Conservation (phyloP, 2,329 filamentous ascomycete species). For the Ophiostoma sp. region DNA sequence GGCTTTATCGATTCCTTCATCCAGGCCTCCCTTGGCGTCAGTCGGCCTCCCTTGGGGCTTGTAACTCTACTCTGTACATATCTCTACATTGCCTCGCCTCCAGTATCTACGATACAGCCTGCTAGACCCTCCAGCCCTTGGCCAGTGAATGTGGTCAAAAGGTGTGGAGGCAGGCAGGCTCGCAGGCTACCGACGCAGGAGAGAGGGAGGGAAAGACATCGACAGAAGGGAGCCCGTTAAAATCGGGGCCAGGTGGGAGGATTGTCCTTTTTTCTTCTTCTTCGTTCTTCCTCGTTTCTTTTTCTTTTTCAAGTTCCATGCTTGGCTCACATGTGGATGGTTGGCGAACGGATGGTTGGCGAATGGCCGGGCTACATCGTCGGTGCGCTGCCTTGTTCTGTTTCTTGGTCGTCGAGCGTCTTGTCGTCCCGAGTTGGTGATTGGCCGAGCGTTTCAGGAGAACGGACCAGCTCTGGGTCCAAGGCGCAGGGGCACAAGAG, state of each 20-base stretch:
- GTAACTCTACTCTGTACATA: not conserved
- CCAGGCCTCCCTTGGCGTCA: constrained; percentile 2
- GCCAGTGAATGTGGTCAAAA: not conserved
- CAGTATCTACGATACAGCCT: too few relatives aligned
- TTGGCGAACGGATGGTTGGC: not conserved
- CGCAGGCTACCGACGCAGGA: constrained; percentile 1
- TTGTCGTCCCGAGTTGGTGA: constrained; percentile 16
- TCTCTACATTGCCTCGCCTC: not conserved
- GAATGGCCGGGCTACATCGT: not conserved
- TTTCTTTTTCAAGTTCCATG: not conserved
- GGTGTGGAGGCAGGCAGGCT: not conserved
- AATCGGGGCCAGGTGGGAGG: not conserved
- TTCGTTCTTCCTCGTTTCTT: not conserved
- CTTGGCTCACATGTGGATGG: not conserved
- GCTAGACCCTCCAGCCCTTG: not conserved
- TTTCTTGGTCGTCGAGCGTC: constrained; percentile 14
- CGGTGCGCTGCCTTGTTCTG: constrained; percentile 6
- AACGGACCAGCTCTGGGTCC: not conserved
- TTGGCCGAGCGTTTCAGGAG: constrained; percentile 24
- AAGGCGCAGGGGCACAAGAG: not conserved
- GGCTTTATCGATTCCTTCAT: not conserved
- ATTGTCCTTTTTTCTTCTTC: too few relatives aligned
- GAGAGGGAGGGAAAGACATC: not conserved
- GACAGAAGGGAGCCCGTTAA: constrained; percentile 8
- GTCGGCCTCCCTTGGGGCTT: not conserved